Evolutionary conservation across 2,329 filamentous ascomycete genomes (phyloP), one percentile per base, ranked within the genome.

Genomic region (Pyrenochaeta sp.): DNA sequence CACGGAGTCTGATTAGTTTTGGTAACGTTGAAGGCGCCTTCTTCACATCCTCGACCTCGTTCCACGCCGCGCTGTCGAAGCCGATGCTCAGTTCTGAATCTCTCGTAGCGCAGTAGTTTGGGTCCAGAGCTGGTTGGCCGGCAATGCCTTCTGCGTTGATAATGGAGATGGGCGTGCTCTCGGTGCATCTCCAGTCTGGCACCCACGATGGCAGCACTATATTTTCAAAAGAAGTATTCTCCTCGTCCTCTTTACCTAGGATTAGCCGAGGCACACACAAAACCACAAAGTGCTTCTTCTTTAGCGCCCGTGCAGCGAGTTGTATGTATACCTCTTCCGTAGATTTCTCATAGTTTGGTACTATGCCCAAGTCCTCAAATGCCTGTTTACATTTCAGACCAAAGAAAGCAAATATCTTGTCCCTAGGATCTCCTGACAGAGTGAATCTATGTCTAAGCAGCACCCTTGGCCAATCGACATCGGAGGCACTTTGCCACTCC

Each of bases 401-500:
- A 20, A 32, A 56, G 17, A 55, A 56, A 1, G 51, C 47, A 40
- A 51, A 58, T 1, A 58, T 36, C n/a, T 58, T 58, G 21, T 58
- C 56, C 15, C 48, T 30, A n/a, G 41, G 20, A 37, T 55, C 40
- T 9, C 32, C 44, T 18, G 47, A 36, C 17, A 23, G 6, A 23
- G n/a, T 17, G 7, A 11, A 17, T 20, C 51, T 21, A 30, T 55
- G 56, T 21, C 51, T 39, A 2, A 42, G 12, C 14, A 58, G 40
- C 10, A 41, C 9, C 5, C 47, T 36, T 12, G 17, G 40, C 48
- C 51, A 56, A 6, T 48, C 31, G 3, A 45, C 14, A 31, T 49
- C 39, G 7, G n/a, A 31, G 12, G 30, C 30, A 6, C 21, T 21
- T 27, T 49, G 31, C 44, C 44, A 51, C 3, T 58, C 40, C 21